Conservation (phyloP, 805 yeast genomes). For the Wickerhamiella qilinensis region DNA sequence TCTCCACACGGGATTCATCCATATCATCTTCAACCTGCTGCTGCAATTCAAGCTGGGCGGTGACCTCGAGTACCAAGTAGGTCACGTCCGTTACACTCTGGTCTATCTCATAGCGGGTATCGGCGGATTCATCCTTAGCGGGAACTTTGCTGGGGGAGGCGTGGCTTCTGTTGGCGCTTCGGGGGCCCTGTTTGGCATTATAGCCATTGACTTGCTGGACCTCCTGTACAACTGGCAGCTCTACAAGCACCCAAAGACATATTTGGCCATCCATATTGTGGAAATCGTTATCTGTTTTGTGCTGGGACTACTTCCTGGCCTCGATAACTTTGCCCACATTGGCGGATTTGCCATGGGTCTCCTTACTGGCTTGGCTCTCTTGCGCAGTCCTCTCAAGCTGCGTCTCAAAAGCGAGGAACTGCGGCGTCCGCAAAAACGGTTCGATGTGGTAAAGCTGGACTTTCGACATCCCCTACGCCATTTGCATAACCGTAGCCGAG, state of each 20-base stretch:
- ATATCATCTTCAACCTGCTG: constrained; percentile 45
- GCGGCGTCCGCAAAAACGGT: constrained; percentile 10
- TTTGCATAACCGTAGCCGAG: constrained; percentile 14
- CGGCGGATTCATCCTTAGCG: constrained; percentile 50
- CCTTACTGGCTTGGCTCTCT: constrained; percentile 30
- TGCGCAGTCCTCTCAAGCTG: constrained; percentile 36
- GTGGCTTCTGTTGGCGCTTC: constrained; percentile 54
- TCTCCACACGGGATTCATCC: constrained; percentile 58
- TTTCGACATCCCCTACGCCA: constrained; percentile 12
- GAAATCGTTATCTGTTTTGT: constrained; percentile 46
- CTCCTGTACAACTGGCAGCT: constrained; percentile 37
- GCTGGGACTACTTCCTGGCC: constrained; percentile 53
- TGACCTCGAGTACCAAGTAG: constrained; percentile 40
- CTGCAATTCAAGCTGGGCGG: constrained; percentile 48
- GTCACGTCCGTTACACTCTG: constrained; percentile 34
- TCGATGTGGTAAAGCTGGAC: constrained; percentile 13
- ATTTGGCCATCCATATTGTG: constrained; percentile 31
- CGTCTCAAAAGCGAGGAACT: constrained; percentile 5
- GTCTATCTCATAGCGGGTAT: constrained; percentile 49
- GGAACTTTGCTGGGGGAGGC: constrained; percentile 53
- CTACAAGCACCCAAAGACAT: constrained; percentile 30
- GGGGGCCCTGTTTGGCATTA: constrained; percentile 55
- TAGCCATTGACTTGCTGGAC: constrained; percentile 41
- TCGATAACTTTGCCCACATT: constrained; percentile 60
- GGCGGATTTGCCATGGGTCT: constrained; percentile 59